Conservation (phyloP, 1,284 basidiomycete species). For the Puccinia polysora region DNA sequence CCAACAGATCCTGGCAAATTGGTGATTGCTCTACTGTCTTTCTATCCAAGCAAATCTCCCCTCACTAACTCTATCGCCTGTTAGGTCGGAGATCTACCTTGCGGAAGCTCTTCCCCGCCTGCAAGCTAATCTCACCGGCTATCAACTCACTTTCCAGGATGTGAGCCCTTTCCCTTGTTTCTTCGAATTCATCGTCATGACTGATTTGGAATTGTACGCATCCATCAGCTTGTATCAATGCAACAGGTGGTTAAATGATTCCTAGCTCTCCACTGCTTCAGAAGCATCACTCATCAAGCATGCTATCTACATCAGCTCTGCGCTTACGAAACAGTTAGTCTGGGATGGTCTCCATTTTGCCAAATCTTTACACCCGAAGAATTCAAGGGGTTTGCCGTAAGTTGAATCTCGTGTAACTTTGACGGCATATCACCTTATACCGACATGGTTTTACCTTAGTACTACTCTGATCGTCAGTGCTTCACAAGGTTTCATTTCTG, state of each 20-base stretch:
- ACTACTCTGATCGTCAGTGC: conserved; percentile 50
- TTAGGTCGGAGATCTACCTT: conserved; percentile 59
- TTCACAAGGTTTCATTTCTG: background rate
- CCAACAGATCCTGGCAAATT: conserved; percentile 18
- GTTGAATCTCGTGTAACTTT: conserved; percentile 49
- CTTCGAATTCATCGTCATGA: conserved; percentile 44
- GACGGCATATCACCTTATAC: background rate
- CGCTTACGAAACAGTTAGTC: conserved; percentile 54
- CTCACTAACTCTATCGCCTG: background rate
- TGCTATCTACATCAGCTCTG: conserved; percentile 44
- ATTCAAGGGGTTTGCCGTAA: conserved; percentile 64
- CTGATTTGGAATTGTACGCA: conserved; percentile 55
- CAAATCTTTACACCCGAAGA: conserved; percentile 64
- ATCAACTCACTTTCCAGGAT: conserved; percentile 66
- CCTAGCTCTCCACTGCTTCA: conserved; percentile 47
- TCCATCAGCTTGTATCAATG: conserved; percentile 45
- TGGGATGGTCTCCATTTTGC: conserved; percentile 58
- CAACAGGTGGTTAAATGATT: conserved; percentile 55
- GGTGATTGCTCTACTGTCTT: conserved; percentile 10
- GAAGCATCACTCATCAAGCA: background rate
- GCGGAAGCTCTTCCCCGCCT: conserved; percentile 64
- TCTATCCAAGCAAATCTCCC: background rate
- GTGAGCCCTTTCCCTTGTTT: conserved; percentile 54
- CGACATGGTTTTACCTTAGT: conserved; percentile 45
- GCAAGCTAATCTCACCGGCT: conserved; percentile 62